Evolutionary conservation across 345 rosid genomes (phyloP).

Genomic region (Bruguiera gymnorhiza): DNA sequence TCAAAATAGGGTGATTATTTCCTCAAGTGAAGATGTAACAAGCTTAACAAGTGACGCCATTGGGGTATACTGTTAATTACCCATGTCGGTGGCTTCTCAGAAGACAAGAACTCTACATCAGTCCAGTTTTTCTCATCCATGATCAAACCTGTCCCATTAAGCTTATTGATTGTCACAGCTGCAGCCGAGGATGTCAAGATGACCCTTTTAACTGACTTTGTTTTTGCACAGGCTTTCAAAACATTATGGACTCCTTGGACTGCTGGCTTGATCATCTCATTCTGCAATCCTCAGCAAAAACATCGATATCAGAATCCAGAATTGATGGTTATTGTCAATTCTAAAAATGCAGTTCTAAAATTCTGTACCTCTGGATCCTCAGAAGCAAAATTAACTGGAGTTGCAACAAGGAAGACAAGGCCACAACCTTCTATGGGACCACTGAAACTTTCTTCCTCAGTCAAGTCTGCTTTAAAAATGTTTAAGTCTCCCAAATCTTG

Average conservation of each 20-base stretch:
- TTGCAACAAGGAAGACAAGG: conserved; percentile 85
- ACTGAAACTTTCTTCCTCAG: conserved; percentile 58
- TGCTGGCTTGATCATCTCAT: conserved; percentile 91
- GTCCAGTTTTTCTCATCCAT: conserved; percentile 74
- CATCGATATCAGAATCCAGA: too few species aligned
- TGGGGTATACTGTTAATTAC: conserved; percentile 27
- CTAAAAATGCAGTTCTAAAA: neutral
- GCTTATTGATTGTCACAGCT: conserved; percentile 60
- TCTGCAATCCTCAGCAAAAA: conserved; percentile 30
- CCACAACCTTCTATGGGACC: conserved; percentile 59
- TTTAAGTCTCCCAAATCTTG: conserved; percentile 61
- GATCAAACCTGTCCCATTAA: conserved; percentile 55
- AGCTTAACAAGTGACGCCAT: too few species aligned
- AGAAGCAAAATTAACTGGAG: conserved; percentile 80
- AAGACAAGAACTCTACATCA: conserved; percentile 57
- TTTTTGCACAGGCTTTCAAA: conserved; percentile 56
- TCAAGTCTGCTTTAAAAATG: conserved; percentile 65
- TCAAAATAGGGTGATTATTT: too few species aligned
- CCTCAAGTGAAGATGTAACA: too few species aligned
- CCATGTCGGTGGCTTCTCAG: conserved; percentile 82
- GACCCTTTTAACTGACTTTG: conserved; percentile 67
- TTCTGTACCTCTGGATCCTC: conserved; percentile 73
- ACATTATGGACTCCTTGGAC: conserved; percentile 76
- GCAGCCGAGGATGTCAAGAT: conserved; percentile 93
- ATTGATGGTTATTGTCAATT: neutral